Evolutionary conservation across 2,329 filamentous ascomycete genomes (phyloP), one percentile per base, ranked within the genome.

Genomic region (Thielaviopsis cerberus): DNA sequence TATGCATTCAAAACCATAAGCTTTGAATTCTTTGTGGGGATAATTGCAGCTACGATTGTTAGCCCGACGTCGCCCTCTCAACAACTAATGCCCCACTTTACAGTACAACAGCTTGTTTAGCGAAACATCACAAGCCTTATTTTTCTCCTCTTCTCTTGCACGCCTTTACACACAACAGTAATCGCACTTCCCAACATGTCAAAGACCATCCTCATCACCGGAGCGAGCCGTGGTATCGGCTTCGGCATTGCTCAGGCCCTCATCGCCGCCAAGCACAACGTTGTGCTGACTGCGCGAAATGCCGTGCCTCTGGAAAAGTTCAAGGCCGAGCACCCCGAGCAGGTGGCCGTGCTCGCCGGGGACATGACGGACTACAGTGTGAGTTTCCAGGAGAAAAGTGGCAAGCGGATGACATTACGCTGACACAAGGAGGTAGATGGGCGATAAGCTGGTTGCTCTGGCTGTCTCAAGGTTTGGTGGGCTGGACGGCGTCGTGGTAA

Each of bases 401-500:
- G 22, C 26, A 10, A 23, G 13, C 34, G 15, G 25, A 5, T 15
- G 10, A 22, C 17, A 22, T 27, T 51, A 13, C 22, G 27, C 17
- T 13, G 15, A 22, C 34, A 41, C 34, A 41, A 5, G 2, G 2
- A 41, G n/a, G 15, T 41, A 4, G 34, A 13, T 41, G 15, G 61
- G 80, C 3, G 69, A 76, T 1, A 78, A 78, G 66, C 78, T 85
- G 4, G 79, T 88, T 4, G 74, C 83, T 3, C 70, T 82, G 0
- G 85, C 89, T 0, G 66, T 85, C 11, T 71, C 77, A 26, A 72
- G 78, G 0, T 97, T 88, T 68, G 84, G 83, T 10, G 75, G 73
- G 54, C 71, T 98, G 4, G 89, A 98, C 67, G 85, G 83, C 1
- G 68, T 98, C 51, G 80, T 98, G 13, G 73, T 97, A 62, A 97